Evolutionary conservation across 192 early-diverging fungal genomes (phyloP).

Genomic region (Funneliformis mosseae): DNA sequence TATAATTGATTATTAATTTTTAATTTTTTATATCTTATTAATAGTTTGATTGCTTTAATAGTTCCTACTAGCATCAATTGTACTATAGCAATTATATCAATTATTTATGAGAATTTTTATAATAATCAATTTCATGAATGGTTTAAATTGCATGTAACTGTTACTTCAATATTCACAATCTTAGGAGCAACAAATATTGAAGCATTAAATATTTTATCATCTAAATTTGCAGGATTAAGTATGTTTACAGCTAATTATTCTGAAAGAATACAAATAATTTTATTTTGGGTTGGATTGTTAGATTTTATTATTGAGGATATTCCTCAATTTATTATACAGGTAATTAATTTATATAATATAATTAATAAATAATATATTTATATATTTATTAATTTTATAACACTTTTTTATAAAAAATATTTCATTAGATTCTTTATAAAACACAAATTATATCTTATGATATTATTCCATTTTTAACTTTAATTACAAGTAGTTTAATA

Average conservation of each 20-base stretch:
- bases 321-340: not conserved
- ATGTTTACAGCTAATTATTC: not conserved
- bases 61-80: too few relatives aligned
- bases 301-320: slow-evolving; percentile 9
- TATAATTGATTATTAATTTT: not conserved
- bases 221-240: not conserved
- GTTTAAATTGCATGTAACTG: not conserved
- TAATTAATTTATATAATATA: not conserved
- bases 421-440: not conserved
- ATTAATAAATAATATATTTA: too few relatives aligned
- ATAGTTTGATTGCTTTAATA: not conserved
- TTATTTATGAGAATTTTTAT: not conserved
- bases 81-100: too few relatives aligned
- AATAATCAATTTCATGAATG: slow-evolving; percentile 1
- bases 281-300: not conserved
- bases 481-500: not conserved
- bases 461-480: not conserved
- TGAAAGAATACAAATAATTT: not conserved
- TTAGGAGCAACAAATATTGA: not conserved
- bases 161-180: not conserved
- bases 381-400: too few relatives aligned
- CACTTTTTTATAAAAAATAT: not conserved
- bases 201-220: not conserved
- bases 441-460: not conserved
- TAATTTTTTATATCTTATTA: not conserved